Conservation (phyloP, 2,329 filamentous ascomycete genomes). For the Exserohilum turcica region DNA sequence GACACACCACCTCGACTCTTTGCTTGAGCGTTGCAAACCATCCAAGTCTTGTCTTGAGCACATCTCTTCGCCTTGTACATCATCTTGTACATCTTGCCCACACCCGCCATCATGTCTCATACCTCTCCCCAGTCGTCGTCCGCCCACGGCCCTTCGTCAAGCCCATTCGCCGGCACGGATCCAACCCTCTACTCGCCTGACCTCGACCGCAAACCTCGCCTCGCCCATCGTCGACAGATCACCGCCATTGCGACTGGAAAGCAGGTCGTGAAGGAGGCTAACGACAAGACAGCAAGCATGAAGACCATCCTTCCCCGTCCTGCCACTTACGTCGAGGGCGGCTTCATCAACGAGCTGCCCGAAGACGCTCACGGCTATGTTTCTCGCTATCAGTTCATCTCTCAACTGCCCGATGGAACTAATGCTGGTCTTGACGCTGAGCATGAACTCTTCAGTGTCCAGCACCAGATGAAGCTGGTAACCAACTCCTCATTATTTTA, state of each 20-base stretch:
- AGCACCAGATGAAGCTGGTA: constrained; percentile 40
- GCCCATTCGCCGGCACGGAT: constrained; percentile 36
- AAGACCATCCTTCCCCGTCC: constrained; percentile 21
- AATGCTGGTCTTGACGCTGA: constrained; percentile 31
- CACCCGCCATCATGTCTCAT: constrained; percentile 33
- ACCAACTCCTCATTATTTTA: constrained; percentile 12
- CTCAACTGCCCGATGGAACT: constrained; percentile 26
- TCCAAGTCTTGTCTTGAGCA: constrained; percentile 14
- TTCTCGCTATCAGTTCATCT: constrained; percentile 34
- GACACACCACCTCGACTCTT: constrained; percentile 13
- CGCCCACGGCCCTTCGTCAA: constrained; percentile 28
- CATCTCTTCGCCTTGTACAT: constrained; percentile 23
- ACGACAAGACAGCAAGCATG: constrained; percentile 11
- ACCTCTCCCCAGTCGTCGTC: constrained; percentile 32
- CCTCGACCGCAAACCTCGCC: constrained; percentile 20
- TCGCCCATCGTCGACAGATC: constrained; percentile 20
- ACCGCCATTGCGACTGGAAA: constrained; percentile 15
- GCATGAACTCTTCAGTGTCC: constrained; percentile 29
- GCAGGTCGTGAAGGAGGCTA: constrained; percentile 8
- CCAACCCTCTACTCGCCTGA: constrained; percentile 39
- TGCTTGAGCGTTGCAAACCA: constrained; percentile 24
- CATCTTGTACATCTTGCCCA: constrained; percentile 3
- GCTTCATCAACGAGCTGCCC: constrained; percentile 37
- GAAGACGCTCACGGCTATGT: constrained; percentile 25
- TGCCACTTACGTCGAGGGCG: constrained; percentile 16